Percentiles rank a stretch among this genome's conserved stretches.
Evolutionary conservation across 768 basidiomycete genomes (phyloP).

Genomic region (Rhodotorula toruloides): DNA sequence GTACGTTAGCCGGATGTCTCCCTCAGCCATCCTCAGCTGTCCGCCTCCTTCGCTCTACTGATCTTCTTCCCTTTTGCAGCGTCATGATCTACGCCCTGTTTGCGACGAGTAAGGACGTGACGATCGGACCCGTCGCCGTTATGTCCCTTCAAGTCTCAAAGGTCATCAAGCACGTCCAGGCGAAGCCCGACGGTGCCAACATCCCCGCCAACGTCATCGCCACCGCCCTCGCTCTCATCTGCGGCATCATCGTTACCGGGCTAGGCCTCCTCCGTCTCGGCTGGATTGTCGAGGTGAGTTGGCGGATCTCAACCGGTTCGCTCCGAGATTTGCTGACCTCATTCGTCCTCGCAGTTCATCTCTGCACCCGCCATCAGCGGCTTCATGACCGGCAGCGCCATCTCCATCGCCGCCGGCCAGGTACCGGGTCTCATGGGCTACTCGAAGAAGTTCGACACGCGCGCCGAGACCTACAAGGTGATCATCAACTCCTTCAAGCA

Average conservation of each 20-base stretch:
- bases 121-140: conserved; percentile 98
- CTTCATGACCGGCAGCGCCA: conserved; percentile 94
- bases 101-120: conserved; percentile 76
- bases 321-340: neutral
- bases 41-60: conserved; percentile 54
- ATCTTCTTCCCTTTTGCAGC: conserved; percentile 68
- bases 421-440: conserved; percentile 74
- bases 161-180: conserved; percentile 31
- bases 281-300: conserved; percentile 53
- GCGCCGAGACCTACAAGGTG: conserved; percentile 74
- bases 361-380: conserved; percentile 61
- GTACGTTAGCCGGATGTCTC: neutral
- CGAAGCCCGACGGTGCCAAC: conserved; percentile 8
- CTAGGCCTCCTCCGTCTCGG: conserved; percentile 85
- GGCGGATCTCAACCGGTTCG: neutral
- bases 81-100: conserved; percentile 75
- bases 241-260: conserved; percentile 83
- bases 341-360: conserved; percentile 75
- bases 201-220: conserved; percentile 68
- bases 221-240: conserved; percentile 73
- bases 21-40: conserved; percentile 44
- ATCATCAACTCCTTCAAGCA: conserved; percentile 90
- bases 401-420: conserved; percentile 57
- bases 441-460: conserved; percentile 54
- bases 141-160: conserved; percentile 74